Evolutionary conservation across 1,284 basidiomycete species (phyloP), one percentile per base, ranked within the genome.

Genomic region (Retiboletus fuscus): DNA sequence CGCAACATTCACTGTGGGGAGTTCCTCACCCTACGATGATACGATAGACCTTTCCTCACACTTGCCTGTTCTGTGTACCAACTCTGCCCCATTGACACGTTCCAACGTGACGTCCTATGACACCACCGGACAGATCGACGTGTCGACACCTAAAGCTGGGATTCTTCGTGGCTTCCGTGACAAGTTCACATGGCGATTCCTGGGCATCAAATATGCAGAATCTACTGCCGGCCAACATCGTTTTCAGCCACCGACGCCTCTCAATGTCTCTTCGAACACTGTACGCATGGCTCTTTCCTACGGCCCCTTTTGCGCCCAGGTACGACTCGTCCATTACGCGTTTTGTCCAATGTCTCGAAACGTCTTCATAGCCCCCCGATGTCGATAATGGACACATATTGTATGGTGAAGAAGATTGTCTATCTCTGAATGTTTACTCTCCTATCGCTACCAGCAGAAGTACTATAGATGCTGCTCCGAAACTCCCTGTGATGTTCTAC

Each of bases 21-120:
- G 15, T 28, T n/a, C 26, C 57, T 49, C 34, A 7, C 34, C 55
- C 10, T 60, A 24, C 41, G 24, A 66, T 13, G 34, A 61, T 16
- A 55, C 53, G 26, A 46, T 20, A 3, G 46, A 64, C 47, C 60
- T 53, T 24, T 58, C 57, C 12, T 44, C 41, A 20, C 41, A 28
- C 22, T 66, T 75, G 15, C 69, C 69, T 3, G 64, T 62, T 15
- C 75, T 76, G 10, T 75, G 73, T 55, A 73, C 71, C 16, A 77
- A 78, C 30, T 73, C 77, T 15, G 73, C 70, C 26, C 73, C 70
- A 1, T 34, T 78, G 55, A 75, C 73, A 18, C 73, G 73, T 49
- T 75, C 77, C 10, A 76, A 78, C 15, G 75, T 75, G 43, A 69
- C 75, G 4, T 63, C 58, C 57, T 63, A 72, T n/a, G 75, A 78